A percentile compares a stretch with the other conserved stretches of the same genome.
phyloP scores from a whole-genome alignment of 2,329 filamentous ascomycete genomes.

The Fusarium torreyae region DNA sequence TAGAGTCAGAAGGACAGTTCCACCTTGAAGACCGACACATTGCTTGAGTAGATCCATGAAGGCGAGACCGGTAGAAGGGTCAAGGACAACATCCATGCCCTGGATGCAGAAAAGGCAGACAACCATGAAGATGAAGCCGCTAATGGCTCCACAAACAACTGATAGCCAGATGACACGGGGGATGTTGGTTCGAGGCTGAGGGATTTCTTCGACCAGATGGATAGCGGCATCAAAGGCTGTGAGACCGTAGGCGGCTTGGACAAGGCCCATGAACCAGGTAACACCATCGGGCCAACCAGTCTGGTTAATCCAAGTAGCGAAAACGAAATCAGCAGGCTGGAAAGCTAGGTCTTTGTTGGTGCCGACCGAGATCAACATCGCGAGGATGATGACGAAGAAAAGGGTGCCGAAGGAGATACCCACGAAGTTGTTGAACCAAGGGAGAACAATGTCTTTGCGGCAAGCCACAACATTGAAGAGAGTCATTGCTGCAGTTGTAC shows the following conservation, averaged over 20 bases:
- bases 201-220: conserved; percentile 72
- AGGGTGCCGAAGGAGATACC: conserved; percentile 67
- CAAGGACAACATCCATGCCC: conserved; percentile 59
- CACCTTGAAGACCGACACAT: conserved; percentile 56
- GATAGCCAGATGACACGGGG: conserved; percentile 68
- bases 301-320: conserved; percentile 62
- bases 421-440: conserved; percentile 70
- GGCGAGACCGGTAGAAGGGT: conserved; percentile 59
- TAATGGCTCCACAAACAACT: conserved; percentile 63
- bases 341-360: conserved; percentile 60
- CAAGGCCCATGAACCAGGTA: conserved; percentile 71
- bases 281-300: conserved; percentile 69
- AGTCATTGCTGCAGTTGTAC: conserved; percentile 63
- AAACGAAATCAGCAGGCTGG: conserved; percentile 67
- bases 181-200: conserved; percentile 64
- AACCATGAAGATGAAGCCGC: conserved; percentile 67
- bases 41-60: conserved; percentile 65
- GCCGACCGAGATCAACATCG: conserved; percentile 67
- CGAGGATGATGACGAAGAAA: conserved; percentile 67
- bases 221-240: conserved; percentile 71
- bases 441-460: conserved; percentile 56
- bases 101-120: conserved; percentile 67
- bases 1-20: conserved; percentile 62
- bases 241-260: conserved; percentile 69
- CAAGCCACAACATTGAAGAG: conserved; percentile 67